Conservation (phyloP, 148 eudicot genomes). For the Dianthus caryophyllus region DNA sequence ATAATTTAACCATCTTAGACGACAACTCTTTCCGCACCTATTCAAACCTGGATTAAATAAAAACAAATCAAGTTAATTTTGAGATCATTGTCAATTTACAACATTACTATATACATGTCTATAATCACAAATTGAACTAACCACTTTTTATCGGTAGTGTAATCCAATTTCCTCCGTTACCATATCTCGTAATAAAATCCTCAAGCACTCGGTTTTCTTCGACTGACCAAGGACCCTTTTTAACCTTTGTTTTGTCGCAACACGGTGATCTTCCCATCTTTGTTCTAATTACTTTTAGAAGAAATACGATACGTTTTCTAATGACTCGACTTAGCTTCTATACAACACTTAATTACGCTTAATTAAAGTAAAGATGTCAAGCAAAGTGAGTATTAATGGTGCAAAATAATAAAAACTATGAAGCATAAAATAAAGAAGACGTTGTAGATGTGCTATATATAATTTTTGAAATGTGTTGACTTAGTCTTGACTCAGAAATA, state of each 20-base stretch:
- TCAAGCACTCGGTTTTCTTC: constrained; percentile 35
- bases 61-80: background rate
- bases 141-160: constrained; percentile 31
- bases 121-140: too few relatives aligned
- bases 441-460: background rate
- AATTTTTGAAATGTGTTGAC: background rate
- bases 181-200: constrained; percentile 19
- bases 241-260: constrained; percentile 37
- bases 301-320: too few relatives aligned
- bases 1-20: constrained; percentile 63
- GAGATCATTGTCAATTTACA: too few relatives aligned
- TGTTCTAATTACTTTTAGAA: too few relatives aligned
- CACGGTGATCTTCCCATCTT: constrained; percentile 42
- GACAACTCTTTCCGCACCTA: constrained; percentile 70
- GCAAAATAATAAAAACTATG: too few relatives aligned
- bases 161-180: constrained; percentile 39
- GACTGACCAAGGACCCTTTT: constrained; percentile 38
- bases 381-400: too few relatives aligned
- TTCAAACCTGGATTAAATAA: constrained; percentile 33
- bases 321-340: too few relatives aligned
- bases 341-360: background rate
- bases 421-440: background rate
- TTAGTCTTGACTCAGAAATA: constrained; percentile 4
- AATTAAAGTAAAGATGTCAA: background rate
- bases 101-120: background rate